Conservation (phyloP, 306 rosid species). For the Notholithocarpus densiflorus region DNA sequence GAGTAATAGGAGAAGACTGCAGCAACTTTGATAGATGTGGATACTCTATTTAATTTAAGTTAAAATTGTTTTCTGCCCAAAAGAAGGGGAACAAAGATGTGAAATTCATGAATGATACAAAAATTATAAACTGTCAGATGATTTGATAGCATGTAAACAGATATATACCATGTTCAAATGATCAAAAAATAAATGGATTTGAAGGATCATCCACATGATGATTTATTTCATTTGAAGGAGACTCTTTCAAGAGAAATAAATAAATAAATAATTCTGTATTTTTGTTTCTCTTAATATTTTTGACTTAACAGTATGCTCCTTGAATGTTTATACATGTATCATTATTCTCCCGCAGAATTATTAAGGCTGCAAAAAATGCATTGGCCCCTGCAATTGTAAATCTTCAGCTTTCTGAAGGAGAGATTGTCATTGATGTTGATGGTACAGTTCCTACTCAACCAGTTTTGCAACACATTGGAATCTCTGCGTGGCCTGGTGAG, state of each 20-base stretch:
- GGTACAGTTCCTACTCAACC: constrained; percentile 93
- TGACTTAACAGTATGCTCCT: background rate
- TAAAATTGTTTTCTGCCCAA: background rate
- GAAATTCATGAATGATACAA: background rate
- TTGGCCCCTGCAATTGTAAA: constrained; percentile 46
- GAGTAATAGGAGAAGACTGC: background rate
- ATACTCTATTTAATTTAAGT: background rate
- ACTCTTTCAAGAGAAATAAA: background rate
- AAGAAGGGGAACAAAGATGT: background rate
- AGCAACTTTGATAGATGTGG: background rate
- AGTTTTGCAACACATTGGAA: constrained; percentile 88
- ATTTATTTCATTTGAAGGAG: background rate
- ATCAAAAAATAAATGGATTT: background rate
- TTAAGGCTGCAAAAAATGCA: constrained; percentile 58
- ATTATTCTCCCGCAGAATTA: constrained; percentile 49
- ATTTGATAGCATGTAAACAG: background rate
- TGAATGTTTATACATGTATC: constrained; percentile 9
- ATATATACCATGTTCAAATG: background rate
- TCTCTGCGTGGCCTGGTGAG: constrained; percentile 92
- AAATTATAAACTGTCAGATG: background rate
- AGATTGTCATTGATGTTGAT: constrained; percentile 81
- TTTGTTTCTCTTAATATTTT: background rate
- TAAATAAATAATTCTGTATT: background rate
- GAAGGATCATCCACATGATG: background rate
- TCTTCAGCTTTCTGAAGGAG: constrained; percentile 72